phyloP scores from a whole-genome alignment of 2,329 filamentous ascomycete species.

The Taxawa tesnikishii region DNA sequence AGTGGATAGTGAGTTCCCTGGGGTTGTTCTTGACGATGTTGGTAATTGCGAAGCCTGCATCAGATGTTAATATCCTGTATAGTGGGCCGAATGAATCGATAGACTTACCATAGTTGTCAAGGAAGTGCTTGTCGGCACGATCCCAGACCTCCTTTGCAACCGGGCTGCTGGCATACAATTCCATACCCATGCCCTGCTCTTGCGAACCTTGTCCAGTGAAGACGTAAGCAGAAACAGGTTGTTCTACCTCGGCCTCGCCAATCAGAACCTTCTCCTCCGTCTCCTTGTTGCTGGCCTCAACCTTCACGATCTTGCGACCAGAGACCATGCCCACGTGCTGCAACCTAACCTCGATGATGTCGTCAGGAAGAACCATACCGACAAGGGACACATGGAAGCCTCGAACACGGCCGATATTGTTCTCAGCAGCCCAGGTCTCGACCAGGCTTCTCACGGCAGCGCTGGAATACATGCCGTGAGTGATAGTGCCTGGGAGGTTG shows the following conservation, averaged over 20 bases:
- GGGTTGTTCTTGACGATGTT: constrained; percentile 99
- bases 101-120: constrained; percentile 87
- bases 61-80: no score
- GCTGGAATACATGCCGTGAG: constrained; percentile 98
- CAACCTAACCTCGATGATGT: constrained; percentile 86
- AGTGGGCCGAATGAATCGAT: no score
- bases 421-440: constrained; percentile 98
- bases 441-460: constrained; percentile 90
- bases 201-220: constrained; percentile 98
- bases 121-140: constrained; percentile 90
- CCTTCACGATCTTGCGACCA: constrained; percentile 98
- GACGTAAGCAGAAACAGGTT: constrained; percentile 91
- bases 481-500: constrained; percentile 91
- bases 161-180: constrained; percentile 82
- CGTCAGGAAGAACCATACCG: constrained; percentile 97
- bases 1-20: constrained; percentile 96
- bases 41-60: constrained; percentile 77
- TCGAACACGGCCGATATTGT: constrained; percentile 91
- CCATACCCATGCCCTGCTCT: constrained; percentile 99
- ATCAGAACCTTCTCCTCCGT: constrained; percentile 93
- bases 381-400: constrained; percentile 95
- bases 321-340: constrained; percentile 97
- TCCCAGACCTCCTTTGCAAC: constrained; percentile 98
- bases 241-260: constrained; percentile 93
- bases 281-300: constrained; percentile 90